Evolutionary conservation across 805 yeast genomes (phyloP).

Genomic region (Pichia heedii): DNA sequence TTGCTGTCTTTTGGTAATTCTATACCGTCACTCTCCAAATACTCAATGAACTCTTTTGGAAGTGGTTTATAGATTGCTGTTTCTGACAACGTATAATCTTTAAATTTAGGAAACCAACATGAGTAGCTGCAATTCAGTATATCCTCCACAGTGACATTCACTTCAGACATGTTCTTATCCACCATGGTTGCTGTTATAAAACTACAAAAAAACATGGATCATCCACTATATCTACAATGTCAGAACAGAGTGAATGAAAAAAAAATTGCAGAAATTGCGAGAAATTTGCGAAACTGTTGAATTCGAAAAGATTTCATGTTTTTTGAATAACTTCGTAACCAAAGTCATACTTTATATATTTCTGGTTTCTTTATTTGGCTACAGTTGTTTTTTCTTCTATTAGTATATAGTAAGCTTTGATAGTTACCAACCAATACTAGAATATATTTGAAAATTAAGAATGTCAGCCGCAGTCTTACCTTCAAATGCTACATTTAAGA

Average conservation of each 20-base stretch:
- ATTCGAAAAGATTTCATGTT: not conserved
- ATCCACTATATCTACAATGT: too few relatives aligned
- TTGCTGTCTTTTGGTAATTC: conserved; percentile 42
- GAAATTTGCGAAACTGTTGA: not conserved
- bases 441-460: not conserved
- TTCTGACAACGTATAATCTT: conserved; percentile 36
- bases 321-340: too few relatives aligned
- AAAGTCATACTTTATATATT: too few relatives aligned
- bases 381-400: too few relatives aligned
- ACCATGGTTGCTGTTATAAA: too few relatives aligned
- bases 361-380: too few relatives aligned
- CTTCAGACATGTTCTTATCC: too few relatives aligned
- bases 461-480: conserved; percentile 9
- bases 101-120: conserved; percentile 49
- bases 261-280: not conserved
- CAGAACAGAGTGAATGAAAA: too few relatives aligned
- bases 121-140: conserved; percentile 47
- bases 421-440: too few relatives aligned
- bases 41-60: conserved; percentile 49
- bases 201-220: too few relatives aligned
- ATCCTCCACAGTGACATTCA: conserved; percentile 29
- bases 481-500: conserved; percentile 75
- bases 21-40: conserved; percentile 61
- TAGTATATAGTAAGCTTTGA: too few relatives aligned
- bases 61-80: conserved; percentile 46